Evolutionary conservation across 192 early-diverging fungal species (phyloP), one percentile per base, ranked within the genome.

Genomic region (Coemansia sp.): DNA sequence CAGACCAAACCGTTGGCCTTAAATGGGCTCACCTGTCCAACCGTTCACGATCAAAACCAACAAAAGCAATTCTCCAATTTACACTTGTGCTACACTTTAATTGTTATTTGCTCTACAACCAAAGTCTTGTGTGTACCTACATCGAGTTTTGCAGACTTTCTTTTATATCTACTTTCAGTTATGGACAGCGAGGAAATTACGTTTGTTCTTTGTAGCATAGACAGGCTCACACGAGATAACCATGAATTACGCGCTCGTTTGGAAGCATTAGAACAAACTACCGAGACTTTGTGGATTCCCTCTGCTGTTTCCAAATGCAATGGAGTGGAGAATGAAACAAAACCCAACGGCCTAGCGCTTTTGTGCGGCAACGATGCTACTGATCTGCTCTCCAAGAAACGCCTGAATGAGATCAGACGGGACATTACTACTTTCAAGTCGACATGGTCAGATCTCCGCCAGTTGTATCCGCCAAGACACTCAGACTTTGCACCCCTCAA

Each of bases 121-220:
- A 27, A 27, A 27, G 24, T 27, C 24, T 27, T 27, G 24, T 27
- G 24, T 27, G 24, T 27, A 27, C 24, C 24, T 27, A 27, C 24
- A 27, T 27, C 24, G 24, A 27, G 24, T 27, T 27, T 27, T 27
- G 24, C 24, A 27, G 24, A 27, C 24, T 27, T 27, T 27, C 24
- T 27, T 27, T 27, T 27, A 27, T 27, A 27, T 27, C 24, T 27
- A 27, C 24, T 27, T 27, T 27, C 24, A 27, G 24, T 27, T 27
- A 36, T 24, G 31, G 29, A 44, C 38, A 46, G 63, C 34, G 29
- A 71, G 39, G 34, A 59, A 59, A 29, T 19, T n/a, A 46, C 45
- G 3, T 46, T 46, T 19, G 17, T 46, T 46, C 7, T 46, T 3
- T 46, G 45, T n/a, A 46, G 48, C 20, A 24, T 50, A 7, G 48